phyloP scores from a whole-genome alignment of 202 grass and related monocot species.

The Setaria italica region DNA sequence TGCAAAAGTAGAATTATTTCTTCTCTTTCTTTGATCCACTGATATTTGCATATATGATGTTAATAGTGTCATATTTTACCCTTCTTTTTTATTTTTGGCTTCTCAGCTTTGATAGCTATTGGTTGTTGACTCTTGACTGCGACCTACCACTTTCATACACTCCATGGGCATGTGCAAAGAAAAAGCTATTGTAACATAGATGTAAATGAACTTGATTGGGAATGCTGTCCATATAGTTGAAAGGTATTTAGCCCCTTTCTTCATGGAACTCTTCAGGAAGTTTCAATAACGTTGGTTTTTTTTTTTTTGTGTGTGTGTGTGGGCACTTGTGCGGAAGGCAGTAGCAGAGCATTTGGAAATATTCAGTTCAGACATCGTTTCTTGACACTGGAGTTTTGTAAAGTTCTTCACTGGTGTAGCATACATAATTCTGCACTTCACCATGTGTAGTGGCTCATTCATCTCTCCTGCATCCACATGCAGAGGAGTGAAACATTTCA shows the following conservation, averaged over 20 bases:
- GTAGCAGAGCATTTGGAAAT: constrained; percentile 1
- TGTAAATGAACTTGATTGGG: constrained; percentile 38
- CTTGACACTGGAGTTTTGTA: neutral
- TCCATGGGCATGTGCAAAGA: neutral
- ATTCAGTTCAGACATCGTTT: neutral
- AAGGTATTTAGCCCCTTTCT: neutral
- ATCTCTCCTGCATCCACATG: constrained; percentile 19
- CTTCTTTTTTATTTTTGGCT: constrained; percentile 25
- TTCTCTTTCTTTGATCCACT: constrained; percentile 18
- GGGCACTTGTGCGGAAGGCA: neutral
- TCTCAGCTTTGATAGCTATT: constrained; percentile 6
- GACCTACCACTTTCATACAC: neutral
- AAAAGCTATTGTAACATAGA: constrained; percentile 6
- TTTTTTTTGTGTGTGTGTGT: too few species aligned
- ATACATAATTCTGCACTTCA: neutral
- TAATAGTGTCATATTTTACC: constrained; percentile 4
- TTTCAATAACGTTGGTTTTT: neutral
- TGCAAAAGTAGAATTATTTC: constrained; percentile 17
- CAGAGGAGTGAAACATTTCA: constrained; percentile 22
- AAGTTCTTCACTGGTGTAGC: neutral
- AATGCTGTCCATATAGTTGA: neutral
- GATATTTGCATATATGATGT: constrained; percentile 41
- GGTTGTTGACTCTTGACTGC: constrained; percentile 13
- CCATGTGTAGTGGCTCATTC: neutral
- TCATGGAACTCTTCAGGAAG: neutral